Evolutionary conservation across 2,329 filamentous ascomycete species (phyloP).

Genomic region (Alternaria angustiovoidea): DNA sequence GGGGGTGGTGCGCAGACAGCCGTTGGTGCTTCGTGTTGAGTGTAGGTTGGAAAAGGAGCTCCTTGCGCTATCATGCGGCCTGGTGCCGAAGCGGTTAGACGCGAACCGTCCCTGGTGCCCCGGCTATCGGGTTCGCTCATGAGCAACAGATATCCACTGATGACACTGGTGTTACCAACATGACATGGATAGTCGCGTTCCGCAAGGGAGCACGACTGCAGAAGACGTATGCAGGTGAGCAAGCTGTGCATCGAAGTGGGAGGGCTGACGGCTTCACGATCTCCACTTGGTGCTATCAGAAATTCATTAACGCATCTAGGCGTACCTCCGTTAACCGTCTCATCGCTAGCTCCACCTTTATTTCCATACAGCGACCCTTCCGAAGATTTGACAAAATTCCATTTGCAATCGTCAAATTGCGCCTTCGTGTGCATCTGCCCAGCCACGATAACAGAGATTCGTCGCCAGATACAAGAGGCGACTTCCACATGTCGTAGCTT

Average conservation of each 20-base stretch:
- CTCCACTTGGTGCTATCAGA: conserved; percentile 15
- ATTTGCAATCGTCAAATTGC: conserved; percentile 20
- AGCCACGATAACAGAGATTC: conserved; percentile 18
- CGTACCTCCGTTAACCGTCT: conserved; percentile 11
- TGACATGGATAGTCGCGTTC: conserved; percentile 4
- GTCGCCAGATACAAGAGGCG: conserved; percentile 16
- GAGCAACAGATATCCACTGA: neutral
- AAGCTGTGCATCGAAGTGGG: conserved; percentile 4
- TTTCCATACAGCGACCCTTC: conserved; percentile 2
- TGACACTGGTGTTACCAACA: conserved; percentile 2
- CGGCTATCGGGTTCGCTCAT: neutral
- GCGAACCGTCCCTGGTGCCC: neutral
- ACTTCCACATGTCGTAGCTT: conserved; percentile 7
- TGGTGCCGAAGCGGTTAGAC: neutral
- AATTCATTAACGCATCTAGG: conserved; percentile 19
- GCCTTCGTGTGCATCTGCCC: conserved; percentile 5
- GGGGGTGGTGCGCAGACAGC: conserved; percentile 6
- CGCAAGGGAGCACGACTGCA: conserved; percentile 6
- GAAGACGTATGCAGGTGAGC: conserved; percentile 12
- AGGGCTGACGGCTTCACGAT: conserved; percentile 1
- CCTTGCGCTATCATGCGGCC: neutral
- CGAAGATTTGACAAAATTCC: conserved; percentile 14
- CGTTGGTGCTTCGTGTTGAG: conserved; percentile 3
- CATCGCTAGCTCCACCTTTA: conserved; percentile 12
- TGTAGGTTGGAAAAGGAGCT: neutral